Evolutionary conservation across 192 early-diverging fungal species (phyloP).

Genomic region (Coemansia sp.): DNA sequence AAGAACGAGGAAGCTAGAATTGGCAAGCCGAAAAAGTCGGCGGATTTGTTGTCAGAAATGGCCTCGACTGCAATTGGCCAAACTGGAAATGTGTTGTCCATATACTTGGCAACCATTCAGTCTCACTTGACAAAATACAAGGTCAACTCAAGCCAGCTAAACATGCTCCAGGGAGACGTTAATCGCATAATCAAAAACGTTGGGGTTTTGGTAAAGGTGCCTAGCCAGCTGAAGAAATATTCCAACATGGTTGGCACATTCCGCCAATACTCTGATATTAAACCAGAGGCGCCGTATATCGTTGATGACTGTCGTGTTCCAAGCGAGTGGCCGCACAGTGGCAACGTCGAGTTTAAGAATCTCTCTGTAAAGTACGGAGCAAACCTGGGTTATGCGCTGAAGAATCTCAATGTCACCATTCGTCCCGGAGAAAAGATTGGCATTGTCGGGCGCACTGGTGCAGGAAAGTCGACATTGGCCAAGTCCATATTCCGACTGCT

Average conservation of each 20-base stretch:
- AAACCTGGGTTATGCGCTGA: conserved; percentile 56
- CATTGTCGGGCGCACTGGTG: conserved; percentile 78
- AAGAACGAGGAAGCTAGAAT: conserved; percentile 64
- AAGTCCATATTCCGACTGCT: conserved; percentile 67
- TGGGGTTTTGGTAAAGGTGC: not conserved
- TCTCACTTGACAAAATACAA: not conserved
- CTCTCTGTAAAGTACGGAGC: conserved; percentile 65
- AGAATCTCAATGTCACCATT: conserved; percentile 61
- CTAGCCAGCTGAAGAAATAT: not conserved
- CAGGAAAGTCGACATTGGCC: conserved; percentile 68
- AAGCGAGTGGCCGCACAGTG: conserved; percentile 63
- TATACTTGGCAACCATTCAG: conserved; percentile 13
- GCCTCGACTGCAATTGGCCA: conserved; percentile 53
- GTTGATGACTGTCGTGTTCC: conserved; percentile 33
- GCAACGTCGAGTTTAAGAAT: conserved; percentile 61
- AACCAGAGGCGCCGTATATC: conserved; percentile 35
- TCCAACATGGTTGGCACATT: conserved; percentile 54
- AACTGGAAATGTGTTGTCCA: conserved; percentile 23
- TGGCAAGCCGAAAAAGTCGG: conserved; percentile 57
- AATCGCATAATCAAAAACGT: not conserved
- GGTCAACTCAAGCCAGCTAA: not conserved
- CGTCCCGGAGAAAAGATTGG: conserved; percentile 64
- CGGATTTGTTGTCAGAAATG: conserved; percentile 61
- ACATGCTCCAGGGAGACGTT: not conserved
- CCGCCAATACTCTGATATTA: conserved; percentile 58